A percentile compares a stretch with the other conserved stretches of the same genome.
Evolutionary conservation across 108 stramenopile species (phyloP).

Genomic region (Nannochloropsis oceanica): DNA sequence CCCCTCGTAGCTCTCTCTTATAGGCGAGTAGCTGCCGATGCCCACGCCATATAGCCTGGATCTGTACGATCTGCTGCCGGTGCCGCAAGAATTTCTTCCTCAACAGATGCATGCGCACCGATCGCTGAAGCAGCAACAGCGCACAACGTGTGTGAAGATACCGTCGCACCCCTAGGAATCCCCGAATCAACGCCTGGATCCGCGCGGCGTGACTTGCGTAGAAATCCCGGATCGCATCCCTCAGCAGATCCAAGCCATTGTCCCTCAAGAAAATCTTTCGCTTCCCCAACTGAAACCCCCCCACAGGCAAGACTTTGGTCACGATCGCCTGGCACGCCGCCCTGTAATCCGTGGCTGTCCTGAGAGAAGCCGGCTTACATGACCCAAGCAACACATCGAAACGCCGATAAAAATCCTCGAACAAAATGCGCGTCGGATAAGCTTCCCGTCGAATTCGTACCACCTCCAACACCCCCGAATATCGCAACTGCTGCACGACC

Average conservation of each 20-base stretch:
- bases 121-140: background rate
- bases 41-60: background rate
- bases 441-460: slow-evolving; percentile 32
- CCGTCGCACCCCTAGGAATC: background rate
- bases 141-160: background rate
- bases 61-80: background rate
- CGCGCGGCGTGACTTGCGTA: background rate
- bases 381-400: slow-evolving; percentile 17
- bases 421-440: slow-evolving; percentile 28
- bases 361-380: background rate
- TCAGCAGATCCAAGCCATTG: background rate
- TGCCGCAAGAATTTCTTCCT: background rate
- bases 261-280: background rate
- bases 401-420: slow-evolving; percentile 33
- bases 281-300: background rate
- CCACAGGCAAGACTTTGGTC: background rate
- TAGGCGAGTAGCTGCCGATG: background rate
- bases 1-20: background rate
- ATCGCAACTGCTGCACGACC: slow-evolving; percentile 39
- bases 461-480: slow-evolving; percentile 41
- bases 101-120: background rate
- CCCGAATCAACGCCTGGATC: background rate
- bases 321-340: background rate
- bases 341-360: background rate
- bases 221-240: background rate